These are phyloP conservation scores for Salix brachista DNA, from an alignment of 345 rosid genomes.

Conservation along the genomic window DNA sequence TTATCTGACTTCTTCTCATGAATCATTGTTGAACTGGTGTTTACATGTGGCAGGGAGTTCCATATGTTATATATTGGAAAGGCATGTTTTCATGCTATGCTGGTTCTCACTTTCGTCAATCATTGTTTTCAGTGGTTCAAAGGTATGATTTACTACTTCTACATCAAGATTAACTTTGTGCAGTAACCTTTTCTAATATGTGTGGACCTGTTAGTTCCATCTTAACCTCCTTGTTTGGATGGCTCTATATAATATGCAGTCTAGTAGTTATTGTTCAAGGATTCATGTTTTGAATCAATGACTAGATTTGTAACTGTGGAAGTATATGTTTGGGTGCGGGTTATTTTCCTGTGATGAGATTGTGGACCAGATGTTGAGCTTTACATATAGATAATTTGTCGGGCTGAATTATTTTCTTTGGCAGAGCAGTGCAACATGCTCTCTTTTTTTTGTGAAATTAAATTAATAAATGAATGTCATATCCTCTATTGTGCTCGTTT, in stretches of 20 bases:
- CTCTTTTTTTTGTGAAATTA: background rate
- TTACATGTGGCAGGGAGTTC: constrained; percentile 65
- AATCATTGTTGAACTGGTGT: constrained; percentile 8
- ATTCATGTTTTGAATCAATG: background rate
- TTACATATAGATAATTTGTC: background rate
- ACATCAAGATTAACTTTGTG: background rate
- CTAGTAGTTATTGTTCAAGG: background rate
- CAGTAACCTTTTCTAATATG: background rate
- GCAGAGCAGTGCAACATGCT: background rate
- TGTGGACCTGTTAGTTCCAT: background rate
- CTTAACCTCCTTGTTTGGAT: background rate
- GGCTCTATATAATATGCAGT: background rate
- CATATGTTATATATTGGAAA: constrained; percentile 84
- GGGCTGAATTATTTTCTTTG: background rate
- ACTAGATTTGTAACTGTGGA: background rate
- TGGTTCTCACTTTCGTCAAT: constrained; percentile 83
- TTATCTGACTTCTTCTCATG: background rate
- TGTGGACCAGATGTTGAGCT: background rate
- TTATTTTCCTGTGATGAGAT: background rate
- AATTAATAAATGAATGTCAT: background rate
- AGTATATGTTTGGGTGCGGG: background rate
- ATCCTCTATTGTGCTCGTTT: constrained; percentile 1
- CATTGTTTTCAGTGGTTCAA: constrained; percentile 71
- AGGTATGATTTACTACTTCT: constrained; percentile 41
- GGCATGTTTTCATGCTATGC: constrained; percentile 49